Evolutionary conservation across 345 rosid species (phyloP), one percentile per base, ranked within the genome.

Genomic region (Linum usitatissimum): DNA sequence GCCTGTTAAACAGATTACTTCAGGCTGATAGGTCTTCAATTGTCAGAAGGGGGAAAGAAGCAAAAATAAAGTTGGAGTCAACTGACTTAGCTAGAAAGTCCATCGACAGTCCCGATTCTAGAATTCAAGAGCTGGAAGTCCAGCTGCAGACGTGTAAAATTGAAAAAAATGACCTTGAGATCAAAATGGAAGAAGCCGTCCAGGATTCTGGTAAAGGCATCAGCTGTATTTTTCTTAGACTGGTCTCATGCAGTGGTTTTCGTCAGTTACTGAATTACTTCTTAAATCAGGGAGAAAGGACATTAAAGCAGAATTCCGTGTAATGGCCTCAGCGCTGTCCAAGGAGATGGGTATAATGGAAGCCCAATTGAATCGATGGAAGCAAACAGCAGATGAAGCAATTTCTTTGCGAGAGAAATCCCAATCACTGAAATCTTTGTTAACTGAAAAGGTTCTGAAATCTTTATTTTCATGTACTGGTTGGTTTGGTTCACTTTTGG

Each of bases 311-410:
- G 97, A 93, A 79, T 81, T 93, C 71, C 78, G 71, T 76, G 83
- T 87, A 19, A 89, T 93, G 96, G 93, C 95, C 55, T 79, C 91
- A n/a, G 90, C 97, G 55, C 77, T 90, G 75, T 90, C 94, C 5
- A 93, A 84, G 73, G 99, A 90, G 80, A 80, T 93, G 91, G 84
- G 79, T 64, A 85, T 86, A 88, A 93, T 93, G 97, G 94, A 90
- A 79, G 70, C 79, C 48, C 99, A 90, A 76, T 67, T 93, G 81
- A 90, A 83, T 34, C 83, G 87, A 57, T 90, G 99, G 97, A 90
- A 87, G 83, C 83, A 79, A 69, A 81, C 80, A 60, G 94, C 99
- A 19, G 77, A 83, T 55, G 96, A 93, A 77, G 87, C 90, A 38
- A 69, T 76, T 65, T 77, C 86, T 57, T 73, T 86, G 76, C 91